Percentiles rank a stretch among this genome's conserved stretches.
Conservation (phyloP, 2,329 filamentous ascomycete genomes). For the Fusarium acutatum region DNA sequence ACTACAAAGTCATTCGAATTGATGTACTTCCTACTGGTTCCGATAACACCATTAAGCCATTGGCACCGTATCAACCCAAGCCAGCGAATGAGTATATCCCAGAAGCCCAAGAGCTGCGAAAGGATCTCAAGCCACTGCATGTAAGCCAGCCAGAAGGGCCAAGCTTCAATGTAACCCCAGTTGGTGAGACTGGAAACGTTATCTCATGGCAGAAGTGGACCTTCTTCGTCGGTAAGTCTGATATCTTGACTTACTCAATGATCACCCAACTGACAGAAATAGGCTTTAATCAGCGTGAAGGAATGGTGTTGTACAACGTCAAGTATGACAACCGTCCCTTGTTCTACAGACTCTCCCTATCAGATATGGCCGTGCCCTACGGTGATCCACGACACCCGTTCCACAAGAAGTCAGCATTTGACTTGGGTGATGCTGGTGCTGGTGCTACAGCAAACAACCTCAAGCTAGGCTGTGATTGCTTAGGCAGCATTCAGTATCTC, state of each 20-base stretch:
- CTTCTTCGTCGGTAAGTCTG: slow-evolving; percentile 62
- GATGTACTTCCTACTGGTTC: slow-evolving; percentile 21
- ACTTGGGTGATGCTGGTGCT: slow-evolving; percentile 74
- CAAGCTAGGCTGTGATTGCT: slow-evolving; percentile 73
- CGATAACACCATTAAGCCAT: not conserved
- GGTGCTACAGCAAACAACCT: slow-evolving; percentile 75
- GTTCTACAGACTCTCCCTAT: slow-evolving; percentile 73
- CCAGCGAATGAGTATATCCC: slow-evolving; percentile 55
- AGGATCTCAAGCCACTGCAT: slow-evolving; percentile 74
- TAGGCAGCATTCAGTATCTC: slow-evolving; percentile 73
- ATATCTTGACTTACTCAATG: fast-evolving
- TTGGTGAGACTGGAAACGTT: slow-evolving; percentile 48
- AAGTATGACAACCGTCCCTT: slow-evolving; percentile 72
- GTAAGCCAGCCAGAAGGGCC: slow-evolving; percentile 76
- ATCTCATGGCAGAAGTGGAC: slow-evolving; percentile 74
- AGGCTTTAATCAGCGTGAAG: slow-evolving; percentile 74
- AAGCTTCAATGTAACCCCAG: slow-evolving; percentile 63
- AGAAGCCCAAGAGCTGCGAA: slow-evolving; percentile 60
- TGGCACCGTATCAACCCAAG: slow-evolving; percentile 4
- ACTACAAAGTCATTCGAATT: slow-evolving; percentile 20
- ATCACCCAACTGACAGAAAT: not conserved
- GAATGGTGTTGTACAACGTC: slow-evolving; percentile 74
- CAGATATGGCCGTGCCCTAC: slow-evolving; percentile 77
- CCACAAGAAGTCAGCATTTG: slow-evolving; percentile 76
- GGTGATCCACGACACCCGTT: slow-evolving; percentile 72